Percentiles rank a stretch among this genome's conserved stretches.
These are phyloP conservation scores for Eucalyptus microcorys DNA, from an alignment of 345 rosid species.

Conservation along the genomic window DNA sequence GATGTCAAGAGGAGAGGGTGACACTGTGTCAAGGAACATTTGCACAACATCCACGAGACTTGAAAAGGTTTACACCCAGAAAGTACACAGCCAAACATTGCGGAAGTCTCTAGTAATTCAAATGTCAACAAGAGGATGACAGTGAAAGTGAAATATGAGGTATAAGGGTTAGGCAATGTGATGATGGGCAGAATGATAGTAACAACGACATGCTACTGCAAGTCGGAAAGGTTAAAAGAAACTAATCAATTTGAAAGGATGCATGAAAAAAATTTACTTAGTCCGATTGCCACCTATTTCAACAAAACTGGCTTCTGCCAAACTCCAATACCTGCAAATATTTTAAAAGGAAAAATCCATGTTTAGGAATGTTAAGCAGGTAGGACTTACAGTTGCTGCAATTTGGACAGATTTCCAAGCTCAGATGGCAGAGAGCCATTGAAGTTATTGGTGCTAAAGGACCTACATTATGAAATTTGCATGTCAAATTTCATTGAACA, in stretches of 20 bases:
- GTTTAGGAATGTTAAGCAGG: neutral
- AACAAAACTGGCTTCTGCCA: neutral
- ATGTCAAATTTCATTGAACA: neutral
- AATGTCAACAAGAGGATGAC: neutral
- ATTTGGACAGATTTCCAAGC: neutral
- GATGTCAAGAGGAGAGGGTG: neutral
- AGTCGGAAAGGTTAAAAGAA: neutral
- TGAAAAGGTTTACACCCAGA: neutral
- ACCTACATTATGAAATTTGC: neutral
- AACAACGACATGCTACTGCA: neutral
- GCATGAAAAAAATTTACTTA: neutral
- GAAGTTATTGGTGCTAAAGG: neutral
- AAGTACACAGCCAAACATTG: neutral
- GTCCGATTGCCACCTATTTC: neutral
- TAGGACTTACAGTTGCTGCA: neutral
- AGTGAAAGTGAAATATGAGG: neutral
- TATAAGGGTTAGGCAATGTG: neutral
- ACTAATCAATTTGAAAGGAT: neutral
- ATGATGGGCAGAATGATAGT: neutral
- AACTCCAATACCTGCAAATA: neutral
- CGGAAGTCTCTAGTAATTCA: neutral
- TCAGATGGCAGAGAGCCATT: neutral
- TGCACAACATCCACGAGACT: neutral
- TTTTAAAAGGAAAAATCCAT: neutral
- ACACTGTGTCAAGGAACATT: rapidly evolving